Evolutionary conservation across 1,284 basidiomycete genomes (phyloP), one percentile per base, ranked within the genome.

Genomic region (Exobasidium rhododendri): DNA sequence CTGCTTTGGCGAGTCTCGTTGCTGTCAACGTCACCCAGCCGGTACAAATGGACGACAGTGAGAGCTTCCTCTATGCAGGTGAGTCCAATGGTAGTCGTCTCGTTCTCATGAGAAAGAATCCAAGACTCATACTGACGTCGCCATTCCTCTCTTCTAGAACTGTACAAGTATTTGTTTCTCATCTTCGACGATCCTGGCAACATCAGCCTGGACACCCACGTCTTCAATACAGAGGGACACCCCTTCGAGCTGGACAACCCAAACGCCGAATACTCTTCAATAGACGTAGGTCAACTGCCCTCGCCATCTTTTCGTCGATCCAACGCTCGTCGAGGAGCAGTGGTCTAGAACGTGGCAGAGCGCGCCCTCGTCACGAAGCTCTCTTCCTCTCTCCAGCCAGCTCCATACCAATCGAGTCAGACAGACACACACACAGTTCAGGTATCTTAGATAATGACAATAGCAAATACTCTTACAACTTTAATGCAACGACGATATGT

Each of bases 191-290:
- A 77, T 58, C 66, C 70, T 2, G 28, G 61, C 14, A 28, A 62
- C 17, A 58, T 57, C 20, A 58, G 58, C 45, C 56, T 77, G 50
- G 71, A 75, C 59, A 62, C 66, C 53, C 74, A 70, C 52, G 74
- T 76, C 28, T 73, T 76, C 58, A 77, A 70, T 44, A 77, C 75
- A 17, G 61, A 77, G 61, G 75, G 63, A 4, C 74, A 76, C 58
- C 73, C 70, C 22, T 76, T 74, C 56, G n/a, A 63, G 55, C 54
- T 73, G 13, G 71, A 70, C n/a, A 58, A 59, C 35, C 69, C 52
- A 3, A 60, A 43, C 30, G 32, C 52, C 17, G 58, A 54, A 20
- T 57, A 32, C 32, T 30, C 13, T 20, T 14, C 29, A 6, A 22
- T 22, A 11, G 17, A 32, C 4, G 32, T 51, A 17, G 56, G 44